phyloP scores from a whole-genome alignment of 441 rosid genomes.

The Rhodomyrtus psidioides region DNA sequence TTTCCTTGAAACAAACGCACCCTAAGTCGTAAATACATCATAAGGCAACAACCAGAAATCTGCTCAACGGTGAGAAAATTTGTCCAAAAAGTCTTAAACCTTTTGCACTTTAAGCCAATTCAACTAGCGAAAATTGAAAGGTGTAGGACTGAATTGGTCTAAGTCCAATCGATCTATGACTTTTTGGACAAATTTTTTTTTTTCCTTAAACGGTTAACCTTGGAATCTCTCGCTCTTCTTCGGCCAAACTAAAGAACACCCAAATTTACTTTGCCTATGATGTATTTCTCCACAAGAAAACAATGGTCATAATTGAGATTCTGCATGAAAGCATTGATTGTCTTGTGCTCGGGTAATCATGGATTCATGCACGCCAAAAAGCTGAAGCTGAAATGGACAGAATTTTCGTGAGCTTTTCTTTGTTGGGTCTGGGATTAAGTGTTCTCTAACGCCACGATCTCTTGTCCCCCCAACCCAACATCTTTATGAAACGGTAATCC shows the following conservation, averaged over 20 bases:
- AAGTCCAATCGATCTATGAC: too few species aligned
- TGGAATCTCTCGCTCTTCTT: too few species aligned
- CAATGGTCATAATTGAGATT: neutral
- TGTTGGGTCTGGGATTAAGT: neutral
- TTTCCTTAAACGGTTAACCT: too few species aligned
- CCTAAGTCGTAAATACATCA: too few species aligned
- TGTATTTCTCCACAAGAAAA: neutral
- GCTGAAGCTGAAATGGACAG: neutral
- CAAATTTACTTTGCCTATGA: neutral
- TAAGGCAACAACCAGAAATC: too few species aligned
- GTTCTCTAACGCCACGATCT: neutral
- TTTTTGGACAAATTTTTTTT: too few species aligned
- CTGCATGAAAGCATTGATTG: neutral
- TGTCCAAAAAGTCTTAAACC: too few species aligned
- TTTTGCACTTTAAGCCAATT: too few species aligned
- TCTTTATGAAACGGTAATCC: neutral
- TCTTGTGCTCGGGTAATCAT: neutral
- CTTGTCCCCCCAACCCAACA: neutral
- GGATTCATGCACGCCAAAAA: neutral
- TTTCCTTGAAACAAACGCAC: too few species aligned
- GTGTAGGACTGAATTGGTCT: too few species aligned
- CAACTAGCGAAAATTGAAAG: too few species aligned
- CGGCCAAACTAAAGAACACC: neutral
- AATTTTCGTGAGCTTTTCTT: neutral
- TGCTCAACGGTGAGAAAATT: too few species aligned